Base-by-base conservation (phyloP, 805 yeast species). In the Danielia oregonensis region DNA sequence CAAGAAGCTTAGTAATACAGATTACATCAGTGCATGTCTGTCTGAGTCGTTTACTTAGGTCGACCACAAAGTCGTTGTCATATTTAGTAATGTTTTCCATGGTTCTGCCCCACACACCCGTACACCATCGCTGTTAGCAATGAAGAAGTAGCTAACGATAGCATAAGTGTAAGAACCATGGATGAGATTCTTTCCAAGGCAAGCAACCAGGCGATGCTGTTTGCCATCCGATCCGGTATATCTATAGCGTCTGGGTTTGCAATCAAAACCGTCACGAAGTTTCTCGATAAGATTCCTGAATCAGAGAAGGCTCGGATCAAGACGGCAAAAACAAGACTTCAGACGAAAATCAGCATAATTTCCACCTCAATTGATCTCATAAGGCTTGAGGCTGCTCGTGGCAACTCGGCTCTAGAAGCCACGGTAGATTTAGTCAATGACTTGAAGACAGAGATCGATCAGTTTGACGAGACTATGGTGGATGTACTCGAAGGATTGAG, bases 211-310 rank as follows among this genome's bases (percentile, higher is more conserved):
- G 85, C 86, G 1, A 84, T 84, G n/a, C 73, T 86, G 2, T 80
- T 84, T 59, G 94, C 89, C 7, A 76, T 84, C 17, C 66, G 82
- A 37, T 82, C 89, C 1, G 87, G 93, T 0, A 74, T 84, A 21
- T 78, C 87, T 2, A 46, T 84, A 14, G 93, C 89, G 0, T 77
- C 88, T 0, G 76, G 82, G 0, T 84, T 76, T 58, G 88, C 89
- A 15, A 68, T 83, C 26, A 77, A 74, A 38, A 76, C 82, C 1
- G 74, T 83, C n/a, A 55, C 76, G 21, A 58, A 70, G 32, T 68
- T 81, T 38, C 60, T 83, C 27, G 79, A 72, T 13, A 57, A 60
- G 23, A 66, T 75, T 40, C 85, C 87, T 0, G 72, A 61, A 17
- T 65, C 69, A 17, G 82, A 81, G 36, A 66, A 73, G 40, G 48